A percentile compares a stretch with the other conserved stretches of the same genome.
Conservation (phyloP, 352 stramenopile genomes). For the Phytophthora pluvialis region DNA sequence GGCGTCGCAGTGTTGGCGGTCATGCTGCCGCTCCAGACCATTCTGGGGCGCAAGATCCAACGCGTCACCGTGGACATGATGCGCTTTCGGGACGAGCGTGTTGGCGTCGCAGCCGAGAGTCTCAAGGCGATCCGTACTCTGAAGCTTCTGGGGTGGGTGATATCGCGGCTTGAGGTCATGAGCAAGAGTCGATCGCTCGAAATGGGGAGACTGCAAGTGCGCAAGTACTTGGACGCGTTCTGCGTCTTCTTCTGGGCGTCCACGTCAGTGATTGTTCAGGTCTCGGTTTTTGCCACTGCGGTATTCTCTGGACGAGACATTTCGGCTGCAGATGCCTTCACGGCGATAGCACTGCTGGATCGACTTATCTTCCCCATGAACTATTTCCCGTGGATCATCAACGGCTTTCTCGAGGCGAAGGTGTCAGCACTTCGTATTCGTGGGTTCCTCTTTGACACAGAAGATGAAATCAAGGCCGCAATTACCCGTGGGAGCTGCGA, state of each 20-base stretch:
- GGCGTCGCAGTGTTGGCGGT: conserved; percentile 73
- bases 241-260: conserved; percentile 93
- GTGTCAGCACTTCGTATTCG: conserved; percentile 85
- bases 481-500: neutral
- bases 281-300: conserved; percentile 81
- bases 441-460: conserved; percentile 65
- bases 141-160: conserved; percentile 80
- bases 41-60: conserved; percentile 82
- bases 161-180: conserved; percentile 56
- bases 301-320: conserved; percentile 76
- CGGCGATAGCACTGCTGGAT: conserved; percentile 86
- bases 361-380: conserved; percentile 93
- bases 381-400: conserved; percentile 93
- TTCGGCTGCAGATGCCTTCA: conserved; percentile 84
- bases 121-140: conserved; percentile 79
- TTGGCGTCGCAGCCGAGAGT: conserved; percentile 69
- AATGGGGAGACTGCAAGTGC: conserved; percentile 66
- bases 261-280: conserved; percentile 88
- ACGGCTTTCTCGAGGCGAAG: conserved; percentile 84
- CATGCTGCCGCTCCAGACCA: conserved; percentile 89
- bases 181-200: conserved; percentile 60
- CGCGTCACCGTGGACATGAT: conserved; percentile 75
- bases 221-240: conserved; percentile 90
- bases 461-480: neutral
- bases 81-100: conserved; percentile 78